A percentile compares a stretch with the other conserved stretches of the same genome.
phyloP scores from a whole-genome alignment of 2,329 filamentous ascomycete species.

The Herpotrichia juniperi region DNA sequence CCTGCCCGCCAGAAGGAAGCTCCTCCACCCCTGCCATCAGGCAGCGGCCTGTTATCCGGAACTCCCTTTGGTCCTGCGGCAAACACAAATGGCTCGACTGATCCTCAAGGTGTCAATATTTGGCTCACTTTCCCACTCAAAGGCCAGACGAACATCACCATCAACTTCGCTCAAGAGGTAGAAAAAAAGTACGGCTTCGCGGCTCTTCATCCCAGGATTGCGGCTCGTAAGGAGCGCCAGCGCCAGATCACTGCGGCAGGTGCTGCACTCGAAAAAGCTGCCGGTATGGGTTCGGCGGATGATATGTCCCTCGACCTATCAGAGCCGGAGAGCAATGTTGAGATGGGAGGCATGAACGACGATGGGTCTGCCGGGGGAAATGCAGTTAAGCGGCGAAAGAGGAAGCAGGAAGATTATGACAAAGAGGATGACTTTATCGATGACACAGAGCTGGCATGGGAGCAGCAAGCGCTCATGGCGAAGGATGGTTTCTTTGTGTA shows the following conservation, averaged over 20 bases:
- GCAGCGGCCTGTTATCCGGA: constrained; percentile 68
- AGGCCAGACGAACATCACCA: constrained; percentile 84
- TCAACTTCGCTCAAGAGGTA: constrained; percentile 94
- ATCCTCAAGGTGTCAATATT: constrained; percentile 69
- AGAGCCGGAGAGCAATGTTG: constrained; percentile 79
- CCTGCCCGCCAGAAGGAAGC: constrained; percentile 61
- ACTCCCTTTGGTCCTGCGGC: constrained; percentile 63
- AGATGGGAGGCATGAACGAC: constrained; percentile 72
- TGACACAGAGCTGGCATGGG: constrained; percentile 93
- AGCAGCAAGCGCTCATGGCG: constrained; percentile 90
- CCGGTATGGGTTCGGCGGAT: constrained; percentile 72
- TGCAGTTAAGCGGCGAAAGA: constrained; percentile 76
- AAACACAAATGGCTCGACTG: constrained; percentile 50
- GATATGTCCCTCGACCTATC: constrained; percentile 84
- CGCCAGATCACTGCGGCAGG: constrained; percentile 86
- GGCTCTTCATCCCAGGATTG: constrained; percentile 87
- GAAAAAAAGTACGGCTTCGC: constrained; percentile 95
- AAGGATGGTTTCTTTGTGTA: constrained; percentile 99
- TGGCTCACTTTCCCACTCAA: constrained; percentile 81
- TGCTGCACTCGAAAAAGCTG: constrained; percentile 80
- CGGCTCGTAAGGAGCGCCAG: constrained; percentile 85
- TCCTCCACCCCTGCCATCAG: constrained; percentile 63
- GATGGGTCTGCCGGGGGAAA: constrained; percentile 51
- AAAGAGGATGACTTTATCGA: constrained; percentile 76
- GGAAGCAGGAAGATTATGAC: constrained; percentile 70